A percentile compares a stretch with the other conserved stretches of the same genome.
These are phyloP conservation scores for Chlorociboria aeruginascens DNA, from an alignment of 495 filamentous ascomycete species.

Conservation along the genomic window DNA sequence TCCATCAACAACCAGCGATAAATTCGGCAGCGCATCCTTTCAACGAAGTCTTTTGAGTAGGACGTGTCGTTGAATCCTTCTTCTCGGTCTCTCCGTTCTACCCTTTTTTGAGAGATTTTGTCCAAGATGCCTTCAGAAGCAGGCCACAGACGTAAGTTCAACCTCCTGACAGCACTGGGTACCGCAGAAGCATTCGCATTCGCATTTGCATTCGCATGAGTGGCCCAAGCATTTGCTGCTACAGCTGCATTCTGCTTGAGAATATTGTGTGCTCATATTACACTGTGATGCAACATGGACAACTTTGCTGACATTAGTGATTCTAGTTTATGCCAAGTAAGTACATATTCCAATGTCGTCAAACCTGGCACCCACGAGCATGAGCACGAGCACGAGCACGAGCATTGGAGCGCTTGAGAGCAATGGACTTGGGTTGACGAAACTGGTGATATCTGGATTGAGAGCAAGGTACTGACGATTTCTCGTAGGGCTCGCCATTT, in stretches of 20 bases:
- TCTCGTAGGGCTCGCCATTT: slow-evolving; percentile 71
- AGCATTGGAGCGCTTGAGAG: no score
- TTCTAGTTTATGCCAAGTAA: slow-evolving; percentile 87
- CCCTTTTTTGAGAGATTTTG: slow-evolving; percentile 17
- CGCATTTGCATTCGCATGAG: neutral
- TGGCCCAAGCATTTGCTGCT: no score
- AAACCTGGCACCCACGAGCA: no score
- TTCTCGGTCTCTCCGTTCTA: slow-evolving; percentile 13
- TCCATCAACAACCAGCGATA: slow-evolving; percentile 11
- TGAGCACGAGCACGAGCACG: no score
- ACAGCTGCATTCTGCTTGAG: no score
- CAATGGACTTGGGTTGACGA: no score
- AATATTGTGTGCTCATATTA: no score
- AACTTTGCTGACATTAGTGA: neutral
- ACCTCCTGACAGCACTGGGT: neutral
- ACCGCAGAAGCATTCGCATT: neutral
- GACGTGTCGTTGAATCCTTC: slow-evolving; percentile 17
- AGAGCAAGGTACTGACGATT: slow-evolving; percentile 12
- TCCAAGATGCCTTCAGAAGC: slow-evolving; percentile 74
- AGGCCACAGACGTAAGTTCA: slow-evolving; percentile 70
- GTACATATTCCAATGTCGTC: slow-evolving; percentile 22
- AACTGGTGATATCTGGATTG: neutral
- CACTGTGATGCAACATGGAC: no score
- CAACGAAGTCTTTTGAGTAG: slow-evolving; percentile 18
- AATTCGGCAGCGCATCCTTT: slow-evolving; percentile 15